Conservation (phyloP, 805 yeast genomes). For the Kuraishia borneana region DNA sequence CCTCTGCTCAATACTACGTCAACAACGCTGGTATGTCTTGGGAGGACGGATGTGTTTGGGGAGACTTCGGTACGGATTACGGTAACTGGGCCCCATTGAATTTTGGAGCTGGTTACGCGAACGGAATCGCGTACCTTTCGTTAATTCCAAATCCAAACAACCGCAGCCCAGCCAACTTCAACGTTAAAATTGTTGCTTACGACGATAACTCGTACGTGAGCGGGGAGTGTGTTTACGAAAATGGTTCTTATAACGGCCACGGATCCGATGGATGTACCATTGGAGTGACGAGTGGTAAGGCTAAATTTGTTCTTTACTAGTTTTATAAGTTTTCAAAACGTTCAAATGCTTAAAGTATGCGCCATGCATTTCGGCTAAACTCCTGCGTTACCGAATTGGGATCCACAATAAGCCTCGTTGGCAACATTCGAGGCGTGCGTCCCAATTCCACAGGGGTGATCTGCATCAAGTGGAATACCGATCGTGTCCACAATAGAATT, state of each 20-base stretch:
- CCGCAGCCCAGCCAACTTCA: slow-evolving; percentile 44
- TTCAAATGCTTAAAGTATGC: not conserved
- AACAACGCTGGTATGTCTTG: slow-evolving; percentile 66
- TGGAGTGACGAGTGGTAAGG: slow-evolving; percentile 75
- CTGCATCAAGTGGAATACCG: too few relatives aligned
- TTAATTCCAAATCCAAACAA: slow-evolving; percentile 75
- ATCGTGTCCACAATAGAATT: too few relatives aligned
- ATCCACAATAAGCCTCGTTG: too few relatives aligned
- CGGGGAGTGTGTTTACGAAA: slow-evolving; percentile 73
- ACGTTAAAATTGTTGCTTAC: slow-evolving; percentile 69
- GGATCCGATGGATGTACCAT: slow-evolving; percentile 90
- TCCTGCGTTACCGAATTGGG: too few relatives aligned
- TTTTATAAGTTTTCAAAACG: not conserved
- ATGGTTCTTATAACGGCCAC: slow-evolving; percentile 62
- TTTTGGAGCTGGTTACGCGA: slow-evolving; percentile 63
- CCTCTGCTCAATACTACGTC: slow-evolving; percentile 67
- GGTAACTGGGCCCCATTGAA: slow-evolving; percentile 80
- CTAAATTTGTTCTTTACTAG: slow-evolving; percentile 66
- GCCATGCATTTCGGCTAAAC: not conserved
- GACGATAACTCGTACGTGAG: slow-evolving; percentile 46
- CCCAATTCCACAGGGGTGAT: too few relatives aligned
- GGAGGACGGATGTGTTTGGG: slow-evolving; percentile 68
- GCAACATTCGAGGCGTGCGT: too few relatives aligned
- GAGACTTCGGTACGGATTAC: slow-evolving; percentile 40
- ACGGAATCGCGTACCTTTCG: slow-evolving; percentile 54